Conservation (phyloP, 345 rosid genomes). For the Geranium rotundifolium region DNA sequence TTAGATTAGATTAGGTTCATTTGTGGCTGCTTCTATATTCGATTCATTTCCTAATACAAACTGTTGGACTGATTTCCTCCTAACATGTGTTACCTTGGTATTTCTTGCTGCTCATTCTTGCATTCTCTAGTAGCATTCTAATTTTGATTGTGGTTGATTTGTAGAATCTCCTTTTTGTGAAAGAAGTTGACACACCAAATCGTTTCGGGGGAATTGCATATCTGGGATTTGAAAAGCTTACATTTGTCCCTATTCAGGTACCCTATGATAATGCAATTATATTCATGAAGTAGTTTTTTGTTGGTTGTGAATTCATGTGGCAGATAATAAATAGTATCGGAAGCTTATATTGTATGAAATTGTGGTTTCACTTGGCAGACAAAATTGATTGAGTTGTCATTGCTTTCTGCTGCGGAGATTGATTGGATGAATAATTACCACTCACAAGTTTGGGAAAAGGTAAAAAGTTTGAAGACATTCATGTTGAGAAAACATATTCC, state of each 20-base stretch:
- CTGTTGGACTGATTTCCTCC: neutral
- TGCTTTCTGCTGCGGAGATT: constrained; percentile 51
- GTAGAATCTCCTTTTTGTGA: constrained; percentile 76
- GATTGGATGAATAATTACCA: constrained; percentile 83
- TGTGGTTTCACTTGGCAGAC: constrained; percentile 28
- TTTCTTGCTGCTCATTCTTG: neutral
- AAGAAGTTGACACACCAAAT: constrained; percentile 61
- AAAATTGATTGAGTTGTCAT: constrained; percentile 54
- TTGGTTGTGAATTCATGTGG: neutral
- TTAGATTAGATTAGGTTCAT: no score
- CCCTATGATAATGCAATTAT: neutral
- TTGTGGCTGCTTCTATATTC: neutral
- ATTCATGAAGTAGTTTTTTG: neutral
- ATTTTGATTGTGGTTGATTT: constrained; percentile 3
- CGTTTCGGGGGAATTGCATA: constrained; percentile 70
- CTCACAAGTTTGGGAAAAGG: constrained; percentile 89
- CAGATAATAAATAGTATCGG: neutral
- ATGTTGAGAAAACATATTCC: no score
- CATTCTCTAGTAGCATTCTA: neutral
- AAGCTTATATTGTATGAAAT: neutral
- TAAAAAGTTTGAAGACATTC: constrained; percentile 9
- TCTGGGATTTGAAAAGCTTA: constrained; percentile 81
- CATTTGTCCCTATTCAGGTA: constrained; percentile 91
- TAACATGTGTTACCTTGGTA: neutral
- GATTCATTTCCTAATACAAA: neutral